Evolutionary conservation across 768 basidiomycete species (phyloP).

Genomic region (Krasilnikovozyma curviuscula): DNA sequence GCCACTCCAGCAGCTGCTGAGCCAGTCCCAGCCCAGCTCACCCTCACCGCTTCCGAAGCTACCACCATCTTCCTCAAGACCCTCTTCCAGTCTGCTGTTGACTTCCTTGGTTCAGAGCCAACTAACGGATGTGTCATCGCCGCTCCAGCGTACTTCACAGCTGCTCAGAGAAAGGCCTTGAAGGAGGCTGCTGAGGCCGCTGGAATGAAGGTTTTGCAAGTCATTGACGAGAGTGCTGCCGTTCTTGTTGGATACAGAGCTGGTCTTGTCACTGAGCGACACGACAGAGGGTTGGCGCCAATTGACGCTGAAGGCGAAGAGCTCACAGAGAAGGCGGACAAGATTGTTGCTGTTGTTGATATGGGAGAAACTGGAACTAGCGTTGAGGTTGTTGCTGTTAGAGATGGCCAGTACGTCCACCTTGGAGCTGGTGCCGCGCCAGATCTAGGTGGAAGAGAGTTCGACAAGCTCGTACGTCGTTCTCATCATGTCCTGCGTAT

Average conservation of each 20-base stretch:
- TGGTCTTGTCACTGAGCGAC: slow-evolving; percentile 22
- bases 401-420: slow-evolving; percentile 27
- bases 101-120: slow-evolving; percentile 60
- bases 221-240: slow-evolving; percentile 73
- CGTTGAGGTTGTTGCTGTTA: slow-evolving; percentile 23
- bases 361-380: slow-evolving; percentile 28
- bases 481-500: not conserved
- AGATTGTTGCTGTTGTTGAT: slow-evolving; percentile 26
- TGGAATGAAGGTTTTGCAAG: slow-evolving; percentile 63
- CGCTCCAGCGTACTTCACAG: slow-evolving; percentile 55
- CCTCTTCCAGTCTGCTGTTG: slow-evolving; percentile 66
- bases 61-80: slow-evolving; percentile 68
- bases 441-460: slow-evolving; percentile 27
- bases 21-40: slow-evolving; percentile 41
- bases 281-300: slow-evolving; percentile 22
- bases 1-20: slow-evolving; percentile 29
- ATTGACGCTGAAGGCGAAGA: slow-evolving; percentile 25
- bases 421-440: slow-evolving; percentile 25
- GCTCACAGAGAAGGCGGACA: slow-evolving; percentile 24
- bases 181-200: slow-evolving; percentile 55
- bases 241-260: slow-evolving; percentile 35
- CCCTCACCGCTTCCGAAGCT: slow-evolving; percentile 64
- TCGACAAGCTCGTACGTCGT: slow-evolving; percentile 26
- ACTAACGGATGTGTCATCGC: slow-evolving; percentile 66
- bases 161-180: slow-evolving; percentile 48